A percentile compares a stretch with the other conserved stretches of the same genome.
Conservation (phyloP, 1,284 basidiomycete species). For the Hortiboletus rubellus region DNA sequence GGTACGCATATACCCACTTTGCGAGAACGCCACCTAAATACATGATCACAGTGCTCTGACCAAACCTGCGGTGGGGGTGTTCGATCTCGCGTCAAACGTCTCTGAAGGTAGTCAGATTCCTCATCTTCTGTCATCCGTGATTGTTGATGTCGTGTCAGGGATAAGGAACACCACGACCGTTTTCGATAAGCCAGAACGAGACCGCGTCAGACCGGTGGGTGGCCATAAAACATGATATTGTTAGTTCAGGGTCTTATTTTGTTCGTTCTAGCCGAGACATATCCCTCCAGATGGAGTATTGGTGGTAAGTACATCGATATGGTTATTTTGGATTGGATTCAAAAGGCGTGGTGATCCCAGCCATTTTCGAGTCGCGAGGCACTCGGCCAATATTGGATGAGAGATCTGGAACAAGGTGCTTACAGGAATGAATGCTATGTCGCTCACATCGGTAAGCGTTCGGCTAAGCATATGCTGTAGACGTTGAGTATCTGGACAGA, state of each 20-base stretch:
- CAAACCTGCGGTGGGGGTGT: constrained; percentile 95
- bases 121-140: neutral
- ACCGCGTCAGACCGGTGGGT: constrained; percentile 80
- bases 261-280: constrained; percentile 67
- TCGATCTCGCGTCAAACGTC: constrained; percentile 94
- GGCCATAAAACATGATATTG: neutral
- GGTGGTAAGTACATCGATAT: constrained; percentile 51
- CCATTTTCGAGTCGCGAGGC: constrained; percentile 90
- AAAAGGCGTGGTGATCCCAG: constrained; percentile 40
- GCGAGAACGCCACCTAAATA: constrained; percentile 17
- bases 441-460: constrained; percentile 78
- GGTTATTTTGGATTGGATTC: neutral
- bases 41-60: constrained; percentile 71
- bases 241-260: neutral
- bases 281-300: constrained; percentile 86
- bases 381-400: constrained; percentile 95
- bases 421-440: constrained; percentile 88
- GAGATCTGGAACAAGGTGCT: constrained; percentile 85
- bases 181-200: constrained; percentile 91
- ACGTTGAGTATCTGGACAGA: constrained; percentile 45
- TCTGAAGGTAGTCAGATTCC: constrained; percentile 69
- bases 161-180: constrained; percentile 98
- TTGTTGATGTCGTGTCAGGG: constrained; percentile 39
- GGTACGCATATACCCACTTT: constrained; percentile 50
- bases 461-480: neutral